Evolutionary conservation across 2,329 filamentous ascomycete genomes (phyloP), one percentile per base, ranked within the genome.

Genomic region (Aspergillus aculeatus): DNA sequence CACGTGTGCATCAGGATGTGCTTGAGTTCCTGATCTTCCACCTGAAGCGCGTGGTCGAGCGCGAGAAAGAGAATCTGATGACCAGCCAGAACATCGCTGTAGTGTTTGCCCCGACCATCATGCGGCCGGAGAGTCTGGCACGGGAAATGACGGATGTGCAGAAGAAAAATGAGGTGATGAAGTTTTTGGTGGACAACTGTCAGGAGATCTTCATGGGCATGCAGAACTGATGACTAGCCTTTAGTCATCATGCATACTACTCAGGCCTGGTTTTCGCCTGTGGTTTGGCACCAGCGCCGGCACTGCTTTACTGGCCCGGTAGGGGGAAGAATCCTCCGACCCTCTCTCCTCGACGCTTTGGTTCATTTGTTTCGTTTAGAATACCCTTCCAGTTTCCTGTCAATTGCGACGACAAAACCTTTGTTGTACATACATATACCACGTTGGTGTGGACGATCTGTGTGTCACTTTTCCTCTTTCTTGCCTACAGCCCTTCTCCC

Each of bases 71-170:
- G 73, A 98, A 98, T 72, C 77, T 97, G 75, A 99, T 99, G 95
- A 96, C 92, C 24, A 91, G 94, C 58, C 91, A 96, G 78, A 99
- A 99, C 73, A 80, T 98, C 62, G 92, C 95, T 3, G 95, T 99
- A 47, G 95, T 99, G 41, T 99, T 99, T 73, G 95, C 95, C 9
- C 95, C 95, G 7, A 99, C 95, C 1, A 96, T 99, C 68, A 96
- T 99, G 91, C 86, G 94, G 67, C 92, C 96, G 58, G 84, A 88
- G 72, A 94, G 89, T 70, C 85, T 98, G 62, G 92, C 96, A 75
- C 88, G 92, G 62, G 95, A 99, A 76, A 96, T 99, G 87, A 94
- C 89, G 31, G 95, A 99, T 73, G 96, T 96, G 83, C 90, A 95
- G 73, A 85, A 89, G 68, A 97, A 98, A 83, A 96, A 96, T 68